A percentile compares a stretch with the other conserved stretches of the same genome.
Conservation (phyloP, 257 asterid species). For the Solanum pinnatisectum region DNA sequence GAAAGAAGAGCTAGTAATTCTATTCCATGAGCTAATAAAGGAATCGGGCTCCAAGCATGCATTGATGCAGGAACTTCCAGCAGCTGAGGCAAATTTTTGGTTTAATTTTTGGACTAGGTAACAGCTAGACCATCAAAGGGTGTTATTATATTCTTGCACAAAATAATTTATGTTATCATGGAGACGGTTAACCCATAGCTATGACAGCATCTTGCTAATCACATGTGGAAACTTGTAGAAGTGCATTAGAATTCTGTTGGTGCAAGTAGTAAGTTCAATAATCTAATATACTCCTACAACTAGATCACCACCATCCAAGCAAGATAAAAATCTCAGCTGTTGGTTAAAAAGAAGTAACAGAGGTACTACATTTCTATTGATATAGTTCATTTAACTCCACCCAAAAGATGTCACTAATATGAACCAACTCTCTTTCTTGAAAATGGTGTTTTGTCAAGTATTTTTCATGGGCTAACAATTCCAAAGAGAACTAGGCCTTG, state of each 20-base stretch:
- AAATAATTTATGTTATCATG: background rate
- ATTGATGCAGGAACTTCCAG: background rate
- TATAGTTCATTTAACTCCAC: background rate
- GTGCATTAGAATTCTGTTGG: background rate
- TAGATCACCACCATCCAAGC: background rate
- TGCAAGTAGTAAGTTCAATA: background rate
- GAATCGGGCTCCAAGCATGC: background rate
- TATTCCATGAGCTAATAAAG: background rate
- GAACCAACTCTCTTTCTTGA: background rate
- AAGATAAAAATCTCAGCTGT: background rate
- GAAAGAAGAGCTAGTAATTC: background rate
- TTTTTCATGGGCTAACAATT: background rate
- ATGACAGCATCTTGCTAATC: background rate
- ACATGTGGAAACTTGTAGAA: background rate
- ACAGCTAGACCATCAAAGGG: background rate
- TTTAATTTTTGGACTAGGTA: background rate
- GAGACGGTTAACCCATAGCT: background rate
- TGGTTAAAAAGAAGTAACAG: background rate
- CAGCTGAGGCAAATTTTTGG: background rate
- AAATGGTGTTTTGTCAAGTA: background rate
- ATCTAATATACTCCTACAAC: background rate
- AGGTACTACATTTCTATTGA: background rate
- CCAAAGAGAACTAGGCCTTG: background rate
- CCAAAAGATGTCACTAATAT: background rate
- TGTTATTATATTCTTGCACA: background rate